phyloP scores from a whole-genome alignment of 2,329 filamentous ascomycete genomes.

The Phialocephala sp. region DNA sequence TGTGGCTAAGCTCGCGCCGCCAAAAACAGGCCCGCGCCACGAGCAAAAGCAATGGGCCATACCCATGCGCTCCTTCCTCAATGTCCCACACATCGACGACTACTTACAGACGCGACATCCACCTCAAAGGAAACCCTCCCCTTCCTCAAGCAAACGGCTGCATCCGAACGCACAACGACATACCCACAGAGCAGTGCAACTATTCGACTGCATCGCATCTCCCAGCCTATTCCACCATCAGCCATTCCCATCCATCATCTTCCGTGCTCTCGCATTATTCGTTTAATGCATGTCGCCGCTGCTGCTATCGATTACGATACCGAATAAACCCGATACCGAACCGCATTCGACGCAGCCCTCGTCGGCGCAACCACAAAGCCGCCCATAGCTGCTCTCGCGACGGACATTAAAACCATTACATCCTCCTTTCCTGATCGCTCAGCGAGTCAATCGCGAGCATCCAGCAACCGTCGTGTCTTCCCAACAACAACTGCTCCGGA shows the following conservation, averaged over 20 bases:
- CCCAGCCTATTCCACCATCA: slow-evolving; percentile 20
- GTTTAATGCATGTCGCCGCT: slow-evolving; percentile 31
- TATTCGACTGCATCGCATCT: slow-evolving; percentile 16
- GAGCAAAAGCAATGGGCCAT: slow-evolving; percentile 7
- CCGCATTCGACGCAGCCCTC: neutral
- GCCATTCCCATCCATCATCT: slow-evolving; percentile 16
- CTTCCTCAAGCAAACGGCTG: slow-evolving; percentile 11
- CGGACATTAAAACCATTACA: slow-evolving; percentile 2
- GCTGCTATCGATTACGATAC: slow-evolving; percentile 36
- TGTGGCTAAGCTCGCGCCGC: neutral
- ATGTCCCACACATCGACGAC: slow-evolving; percentile 16
- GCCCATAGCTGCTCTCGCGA: neutral
- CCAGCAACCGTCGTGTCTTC: slow-evolving; percentile 37
- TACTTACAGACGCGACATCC: slow-evolving; percentile 31
- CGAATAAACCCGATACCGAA: slow-evolving; percentile 25
- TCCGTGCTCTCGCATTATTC: slow-evolving; percentile 17
- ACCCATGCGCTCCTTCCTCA: slow-evolving; percentile 14
- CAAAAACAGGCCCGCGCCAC: neutral
- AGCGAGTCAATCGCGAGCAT: slow-evolving; percentile 42
- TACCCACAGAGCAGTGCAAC: slow-evolving; percentile 16
- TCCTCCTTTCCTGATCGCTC: slow-evolving; percentile 21
- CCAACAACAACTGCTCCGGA: slow-evolving; percentile 37
- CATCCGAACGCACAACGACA: slow-evolving; percentile 12
- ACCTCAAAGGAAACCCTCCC: slow-evolving; percentile 21
- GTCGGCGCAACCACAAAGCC: slow-evolving; percentile 6